Conservation (phyloP, 192 early-diverging fungal genomes). For the Backusella mclennaniae region DNA sequence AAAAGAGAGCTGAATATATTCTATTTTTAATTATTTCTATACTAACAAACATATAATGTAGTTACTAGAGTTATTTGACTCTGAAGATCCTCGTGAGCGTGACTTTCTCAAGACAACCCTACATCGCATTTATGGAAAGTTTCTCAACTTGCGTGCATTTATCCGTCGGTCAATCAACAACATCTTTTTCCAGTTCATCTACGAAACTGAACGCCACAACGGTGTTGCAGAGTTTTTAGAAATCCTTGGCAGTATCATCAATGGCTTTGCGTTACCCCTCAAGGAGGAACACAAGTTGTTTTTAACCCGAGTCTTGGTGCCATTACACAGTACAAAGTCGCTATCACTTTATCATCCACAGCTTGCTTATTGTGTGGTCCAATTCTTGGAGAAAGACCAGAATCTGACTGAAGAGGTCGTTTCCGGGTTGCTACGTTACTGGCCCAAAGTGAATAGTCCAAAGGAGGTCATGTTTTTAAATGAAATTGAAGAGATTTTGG, state of each 20-base stretch:
- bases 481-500: constrained; percentile 89
- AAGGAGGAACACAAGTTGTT: constrained; percentile 95
- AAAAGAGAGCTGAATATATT: constrained; percentile 36
- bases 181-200: constrained; percentile 90
- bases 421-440: constrained; percentile 80
- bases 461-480: constrained; percentile 96
- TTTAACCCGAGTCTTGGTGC: constrained; percentile 79
- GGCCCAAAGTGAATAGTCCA: constrained; percentile 93
- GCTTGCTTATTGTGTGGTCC: constrained; percentile 89
- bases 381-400: constrained; percentile 92
- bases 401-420: constrained; percentile 68
- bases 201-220: constrained; percentile 88
- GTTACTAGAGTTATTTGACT: constrained; percentile 89
- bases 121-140: constrained; percentile 92
- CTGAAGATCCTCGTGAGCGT: constrained; percentile 89
- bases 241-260: constrained; percentile 93
- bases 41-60: constrained; percentile 27
- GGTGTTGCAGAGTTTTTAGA: constrained; percentile 91
- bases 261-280: constrained; percentile 90
- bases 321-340: constrained; percentile 86
- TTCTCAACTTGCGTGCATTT: constrained; percentile 86
- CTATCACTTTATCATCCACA: constrained; percentile 87
- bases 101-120: constrained; percentile 92
- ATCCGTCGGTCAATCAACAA: constrained; percentile 90
- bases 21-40: neutral